phyloP scores from a whole-genome alignment of 805 yeast genomes.

The Starmerella cellae region DNA sequence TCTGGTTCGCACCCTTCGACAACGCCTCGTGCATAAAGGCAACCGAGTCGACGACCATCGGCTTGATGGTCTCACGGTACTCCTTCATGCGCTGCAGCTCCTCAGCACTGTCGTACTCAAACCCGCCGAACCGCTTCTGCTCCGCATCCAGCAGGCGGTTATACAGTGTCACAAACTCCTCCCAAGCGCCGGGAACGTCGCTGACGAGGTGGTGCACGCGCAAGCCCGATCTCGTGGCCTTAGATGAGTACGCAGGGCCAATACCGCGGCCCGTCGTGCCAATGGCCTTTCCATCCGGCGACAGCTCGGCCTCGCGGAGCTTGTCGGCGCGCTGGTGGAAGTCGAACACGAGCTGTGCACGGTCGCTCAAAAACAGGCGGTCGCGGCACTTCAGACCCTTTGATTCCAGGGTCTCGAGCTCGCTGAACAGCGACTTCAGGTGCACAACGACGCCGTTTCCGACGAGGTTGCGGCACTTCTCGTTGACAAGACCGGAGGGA shows the following conservation, averaged over 20 bases:
- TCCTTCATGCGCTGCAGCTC: conserved; percentile 68
- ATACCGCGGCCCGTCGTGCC: conserved; percentile 99
- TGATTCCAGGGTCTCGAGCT: conserved; percentile 62
- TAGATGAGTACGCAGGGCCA: conserved; percentile 95
- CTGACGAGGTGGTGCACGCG: conserved; percentile 92
- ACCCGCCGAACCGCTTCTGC: conserved; percentile 76
- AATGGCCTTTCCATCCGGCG: conserved; percentile 65
- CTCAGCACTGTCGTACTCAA: conserved; percentile 64
- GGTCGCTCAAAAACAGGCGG: conserved; percentile 74
- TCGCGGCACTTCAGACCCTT: conserved; percentile 66
- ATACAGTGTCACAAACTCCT: conserved; percentile 67
- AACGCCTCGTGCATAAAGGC: conserved; percentile 64
- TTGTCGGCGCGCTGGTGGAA: conserved; percentile 97
- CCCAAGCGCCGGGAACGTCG: conserved; percentile 86
- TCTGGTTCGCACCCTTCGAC: conserved; percentile 45
- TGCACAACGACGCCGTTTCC: conserved; percentile 97
- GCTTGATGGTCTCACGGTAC: conserved; percentile 61
- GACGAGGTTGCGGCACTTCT: conserved; percentile 74
- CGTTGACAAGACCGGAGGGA: conserved; percentile 94
- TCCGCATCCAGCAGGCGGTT: conserved; percentile 67
- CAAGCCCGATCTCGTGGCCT: conserved; percentile 91
- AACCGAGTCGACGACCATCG: conserved; percentile 89
- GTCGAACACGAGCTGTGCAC: conserved; percentile 94
- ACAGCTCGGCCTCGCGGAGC: conserved; percentile 81
- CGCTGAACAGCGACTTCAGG: conserved; percentile 82